Evolutionary conservation across 805 yeast genomes (phyloP).

Genomic region (Candida gorgasii): DNA sequence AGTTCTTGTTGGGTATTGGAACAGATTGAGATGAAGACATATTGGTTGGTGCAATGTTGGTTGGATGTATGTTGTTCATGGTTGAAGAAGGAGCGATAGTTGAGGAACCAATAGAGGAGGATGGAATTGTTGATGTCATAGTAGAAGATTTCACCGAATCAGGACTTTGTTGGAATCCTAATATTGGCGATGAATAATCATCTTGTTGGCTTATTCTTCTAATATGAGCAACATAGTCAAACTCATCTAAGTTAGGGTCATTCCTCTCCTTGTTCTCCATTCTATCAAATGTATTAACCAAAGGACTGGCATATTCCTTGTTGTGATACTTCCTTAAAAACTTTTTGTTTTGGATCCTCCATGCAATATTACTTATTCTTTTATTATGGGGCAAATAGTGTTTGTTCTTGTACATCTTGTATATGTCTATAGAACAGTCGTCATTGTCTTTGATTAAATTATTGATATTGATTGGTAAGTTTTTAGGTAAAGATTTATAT

Average conservation of each 20-base stretch:
- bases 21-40: constrained; percentile 8
- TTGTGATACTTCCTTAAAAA: constrained; percentile 9
- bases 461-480: constrained; percentile 14
- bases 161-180: constrained; percentile 8
- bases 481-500: constrained; percentile 15
- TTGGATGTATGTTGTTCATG: constrained; percentile 6
- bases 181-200: constrained; percentile 11
- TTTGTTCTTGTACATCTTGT: constrained; percentile 44
- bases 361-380: constrained; percentile 44
- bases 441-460: constrained; percentile 35
- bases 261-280: not conserved
- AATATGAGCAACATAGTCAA: constrained; percentile 48
- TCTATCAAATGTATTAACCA: not conserved
- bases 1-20: constrained; percentile 19
- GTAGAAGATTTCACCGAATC: constrained; percentile 15
- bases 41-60: not conserved
- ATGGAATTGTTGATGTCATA: not conserved
- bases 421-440: constrained; percentile 37
- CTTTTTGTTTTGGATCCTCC: constrained; percentile 46
- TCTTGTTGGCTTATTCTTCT: constrained; percentile 43
- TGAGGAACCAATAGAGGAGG: not conserved
- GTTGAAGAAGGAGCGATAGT: constrained; percentile 8
- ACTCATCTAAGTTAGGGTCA: constrained; percentile 38
- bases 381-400: constrained; percentile 42
- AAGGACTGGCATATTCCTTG: not conserved